Base-by-base conservation (phyloP, 768 basidiomycete genomes). In the Coprinopsis cinerea region DNA sequence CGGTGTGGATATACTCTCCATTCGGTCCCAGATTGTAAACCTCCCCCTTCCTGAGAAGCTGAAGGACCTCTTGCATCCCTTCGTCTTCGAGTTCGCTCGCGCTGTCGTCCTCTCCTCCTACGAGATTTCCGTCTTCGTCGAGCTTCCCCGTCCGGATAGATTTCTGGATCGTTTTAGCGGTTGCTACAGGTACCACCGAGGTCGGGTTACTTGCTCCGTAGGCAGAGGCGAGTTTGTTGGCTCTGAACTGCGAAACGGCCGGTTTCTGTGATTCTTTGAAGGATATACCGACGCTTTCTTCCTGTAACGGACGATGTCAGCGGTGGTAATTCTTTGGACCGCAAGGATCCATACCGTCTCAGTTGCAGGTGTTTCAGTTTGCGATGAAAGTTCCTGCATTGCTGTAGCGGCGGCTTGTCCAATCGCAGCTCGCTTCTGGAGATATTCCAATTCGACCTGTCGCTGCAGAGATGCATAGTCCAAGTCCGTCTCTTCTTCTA, bases 371-470 rank as follows among this genome's bases (percentile, higher is more conserved):
- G 67, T 66, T 28, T 70, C 67, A 50, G 23, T 7, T 17, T 43
- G 7, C 20, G 44, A 23, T 75, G 72, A 20, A 66, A 63, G 55
- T 76, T 76, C 4, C 69, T 67, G 66, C 70, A 85, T 72, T 9
- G 74, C 77, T 34, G 69, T 67, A 13, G 76, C 68, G 37, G 78
- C 75, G 40, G 75, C 76, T 32, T 75, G 68, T 1, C 81, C 79
- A 44, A 89, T 74, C 15, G 68, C 68, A 28, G 64, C 66, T 43
- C 85, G 78, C 60, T 81, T 85, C 54, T 73, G 66, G 61, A 83
- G 72, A 59, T 91, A 90, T 55, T 81, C 81, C 35, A 89, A 58
- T 15, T 83, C 81, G 55, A 90, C 75, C 61, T 89, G 87, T 24
- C 86, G 81, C 55, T 88, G 84, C 56, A 85, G 84, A 45, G 71